phyloP scores from a whole-genome alignment of 345 rosid genomes.

The Iberis pinnata region DNA sequence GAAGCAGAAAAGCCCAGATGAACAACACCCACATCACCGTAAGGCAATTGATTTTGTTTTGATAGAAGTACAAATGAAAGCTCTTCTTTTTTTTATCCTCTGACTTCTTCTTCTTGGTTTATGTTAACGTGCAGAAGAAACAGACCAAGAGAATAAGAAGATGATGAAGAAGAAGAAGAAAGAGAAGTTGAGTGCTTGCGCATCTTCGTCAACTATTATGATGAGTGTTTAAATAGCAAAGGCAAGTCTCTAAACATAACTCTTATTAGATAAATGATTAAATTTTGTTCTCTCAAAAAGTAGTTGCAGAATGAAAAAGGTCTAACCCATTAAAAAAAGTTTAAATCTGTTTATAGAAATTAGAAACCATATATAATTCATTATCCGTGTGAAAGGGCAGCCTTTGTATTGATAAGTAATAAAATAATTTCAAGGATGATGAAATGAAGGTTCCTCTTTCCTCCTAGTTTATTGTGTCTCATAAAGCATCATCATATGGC shows the following conservation, averaged over 20 bases:
- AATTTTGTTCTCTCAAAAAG: constrained; percentile 16
- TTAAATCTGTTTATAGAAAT: constrained; percentile 6
- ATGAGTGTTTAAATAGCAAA: constrained; percentile 44
- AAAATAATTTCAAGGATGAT: neutral
- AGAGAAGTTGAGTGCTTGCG: constrained; percentile 44
- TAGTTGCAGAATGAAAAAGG: constrained; percentile 26
- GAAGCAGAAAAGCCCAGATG: constrained; percentile 41
- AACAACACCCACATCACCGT: constrained; percentile 43
- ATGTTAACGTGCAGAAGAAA: constrained; percentile 35
- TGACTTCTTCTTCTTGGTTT: constrained; percentile 1
- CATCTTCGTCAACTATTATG: constrained; percentile 29
- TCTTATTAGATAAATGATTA: constrained; percentile 14
- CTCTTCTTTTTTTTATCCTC: no score
- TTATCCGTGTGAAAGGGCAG: constrained; percentile 32
- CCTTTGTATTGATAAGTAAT: neutral
- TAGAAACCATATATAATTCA: constrained; percentile 17
- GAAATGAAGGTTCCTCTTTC: constrained; percentile 27
- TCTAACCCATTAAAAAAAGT: constrained; percentile 9
- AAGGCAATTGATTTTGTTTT: neutral
- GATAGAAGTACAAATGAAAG: no score
- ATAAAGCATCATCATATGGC: constrained; percentile 30
- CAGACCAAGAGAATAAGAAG: constrained; percentile 20
- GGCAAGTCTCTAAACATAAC: constrained; percentile 28
- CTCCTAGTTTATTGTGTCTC: constrained; percentile 21
- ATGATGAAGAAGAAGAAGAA: neutral